These are phyloP conservation scores for Ceratobasidium sp. DNA, from an alignment of 1,284 basidiomycete genomes.

Conservation along the genomic window DNA sequence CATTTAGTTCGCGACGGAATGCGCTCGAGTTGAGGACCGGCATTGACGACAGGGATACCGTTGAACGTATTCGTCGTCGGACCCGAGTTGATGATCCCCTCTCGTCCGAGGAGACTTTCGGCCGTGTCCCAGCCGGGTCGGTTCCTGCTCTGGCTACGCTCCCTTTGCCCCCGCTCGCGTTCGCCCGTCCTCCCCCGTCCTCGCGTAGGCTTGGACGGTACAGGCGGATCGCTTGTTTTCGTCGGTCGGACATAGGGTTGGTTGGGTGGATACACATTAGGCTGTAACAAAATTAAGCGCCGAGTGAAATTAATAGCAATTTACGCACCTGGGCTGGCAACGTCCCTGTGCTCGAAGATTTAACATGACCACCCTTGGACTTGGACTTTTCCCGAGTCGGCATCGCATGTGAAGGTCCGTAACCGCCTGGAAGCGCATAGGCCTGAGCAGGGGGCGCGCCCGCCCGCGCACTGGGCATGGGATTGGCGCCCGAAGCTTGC, in stretches of 20 bases:
- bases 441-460: background rate
- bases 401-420: background rate
- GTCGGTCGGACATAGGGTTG: background rate
- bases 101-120: background rate
- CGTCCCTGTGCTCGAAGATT: constrained; percentile 21
- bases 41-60: constrained; percentile 26
- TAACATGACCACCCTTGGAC: constrained; percentile 8
- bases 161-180: background rate
- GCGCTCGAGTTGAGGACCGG: constrained; percentile 14
- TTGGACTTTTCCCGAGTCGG: constrained; percentile 23
- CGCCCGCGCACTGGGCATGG: background rate
- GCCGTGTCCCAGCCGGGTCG: constrained; percentile 12
- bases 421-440: constrained; percentile 16
- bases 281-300: background rate
- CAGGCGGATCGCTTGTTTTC: background rate
- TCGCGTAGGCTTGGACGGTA: constrained; percentile 9
- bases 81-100: background rate
- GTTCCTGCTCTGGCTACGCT: constrained; percentile 1
- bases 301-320: background rate
- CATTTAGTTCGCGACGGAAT: constrained; percentile 10
- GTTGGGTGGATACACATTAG: constrained; percentile 11
- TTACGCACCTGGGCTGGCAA: constrained; percentile 7
- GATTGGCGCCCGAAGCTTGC: background rate
- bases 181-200: constrained; percentile 1
- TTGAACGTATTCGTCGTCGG: constrained; percentile 1